Evolutionary conservation across 192 early-diverging fungal genomes (phyloP), one percentile per base, ranked within the genome.

Genomic region (Coemansia sp.): DNA sequence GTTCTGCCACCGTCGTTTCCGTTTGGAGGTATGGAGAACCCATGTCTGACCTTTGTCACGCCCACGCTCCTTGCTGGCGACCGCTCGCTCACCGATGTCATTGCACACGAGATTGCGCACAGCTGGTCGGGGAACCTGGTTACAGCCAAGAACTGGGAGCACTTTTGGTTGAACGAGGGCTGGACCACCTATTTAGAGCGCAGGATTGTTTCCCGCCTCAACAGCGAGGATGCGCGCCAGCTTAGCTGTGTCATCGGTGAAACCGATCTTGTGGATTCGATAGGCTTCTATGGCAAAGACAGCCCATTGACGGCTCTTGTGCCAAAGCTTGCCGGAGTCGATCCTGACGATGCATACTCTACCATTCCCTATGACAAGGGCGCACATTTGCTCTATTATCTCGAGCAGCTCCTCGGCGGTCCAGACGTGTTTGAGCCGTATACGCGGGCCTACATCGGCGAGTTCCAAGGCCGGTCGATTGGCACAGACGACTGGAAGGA

Each of bases 21-120:
- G n/a, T 94, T 91, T 65, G 91, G 91, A 49, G 92, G 94, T 59
- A 96, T 96, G 92, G 93, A 99, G 86, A 99, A 99, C 80, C 97
- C 97, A 16, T 97, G 94, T 75, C 76, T 97, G 67, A 98, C 97
- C 0, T 99, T 97, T 90, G 95, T 97, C 21, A 99, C 97, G 32
- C 97, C 97, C 26, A 94, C 95, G 18, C 85, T 99, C 37, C 82
- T 99, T 51, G 96, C 96, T 43, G 95, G 96, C 60, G 97, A 99
- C 78, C 88, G 90, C 48, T 92, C 91, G 41, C 85, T 96, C 57
- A 95, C 96, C 1, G 95, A 98, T 73, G 96, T 98, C 32, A 89
- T 98, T 61, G 93, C 93, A 5, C 96, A 98, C 80, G 96, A 98
- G 67, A 92, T 95, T 74, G 81, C 92, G 60, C 95, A 97, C 78